phyloP scores from a whole-genome alignment of 2,329 filamentous ascomycete species.

The Colletotrichum nymphaeae region DNA sequence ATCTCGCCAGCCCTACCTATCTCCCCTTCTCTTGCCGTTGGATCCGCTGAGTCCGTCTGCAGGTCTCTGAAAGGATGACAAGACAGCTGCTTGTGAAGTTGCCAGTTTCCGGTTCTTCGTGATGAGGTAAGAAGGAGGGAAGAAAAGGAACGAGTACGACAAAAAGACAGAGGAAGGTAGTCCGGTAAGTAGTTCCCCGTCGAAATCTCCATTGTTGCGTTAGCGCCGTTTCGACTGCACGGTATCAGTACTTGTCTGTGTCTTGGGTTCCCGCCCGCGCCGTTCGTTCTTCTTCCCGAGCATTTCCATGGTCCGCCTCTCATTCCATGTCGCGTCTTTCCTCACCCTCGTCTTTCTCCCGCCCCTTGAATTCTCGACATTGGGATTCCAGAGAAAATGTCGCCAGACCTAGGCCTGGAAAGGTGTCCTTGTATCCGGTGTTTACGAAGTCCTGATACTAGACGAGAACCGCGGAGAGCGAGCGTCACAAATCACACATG shows the following conservation, averaged over 20 bases:
- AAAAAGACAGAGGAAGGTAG: neutral
- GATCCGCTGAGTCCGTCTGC: neutral
- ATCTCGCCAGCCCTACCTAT: neutral
- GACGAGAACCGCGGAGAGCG: no score
- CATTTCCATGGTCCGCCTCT: constrained; percentile 13
- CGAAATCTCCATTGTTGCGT: constrained; percentile 25
- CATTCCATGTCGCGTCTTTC: neutral
- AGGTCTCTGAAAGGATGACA: neutral
- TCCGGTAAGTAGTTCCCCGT: neutral
- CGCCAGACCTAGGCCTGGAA: no score
- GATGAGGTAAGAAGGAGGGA: neutral
- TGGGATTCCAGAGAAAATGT: neutral
- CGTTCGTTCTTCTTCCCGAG: constrained; percentile 14
- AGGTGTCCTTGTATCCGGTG: no score
- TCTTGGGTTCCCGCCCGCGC: constrained; percentile 22
- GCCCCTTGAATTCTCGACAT: neutral
- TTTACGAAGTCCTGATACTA: no score
- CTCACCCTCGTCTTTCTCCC: neutral
- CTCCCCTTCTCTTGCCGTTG: neutral
- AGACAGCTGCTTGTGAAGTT: neutral
- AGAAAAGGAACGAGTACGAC: neutral
- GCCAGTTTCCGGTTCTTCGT: neutral
- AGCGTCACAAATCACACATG: no score
- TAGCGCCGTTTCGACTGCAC: constrained; percentile 30
- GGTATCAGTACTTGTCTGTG: constrained; percentile 22